Evolutionary conservation across 2,329 filamentous ascomycete species (phyloP), one percentile per base, ranked within the genome.

Genomic region (Phaeomoniella chlamydospora): DNA sequence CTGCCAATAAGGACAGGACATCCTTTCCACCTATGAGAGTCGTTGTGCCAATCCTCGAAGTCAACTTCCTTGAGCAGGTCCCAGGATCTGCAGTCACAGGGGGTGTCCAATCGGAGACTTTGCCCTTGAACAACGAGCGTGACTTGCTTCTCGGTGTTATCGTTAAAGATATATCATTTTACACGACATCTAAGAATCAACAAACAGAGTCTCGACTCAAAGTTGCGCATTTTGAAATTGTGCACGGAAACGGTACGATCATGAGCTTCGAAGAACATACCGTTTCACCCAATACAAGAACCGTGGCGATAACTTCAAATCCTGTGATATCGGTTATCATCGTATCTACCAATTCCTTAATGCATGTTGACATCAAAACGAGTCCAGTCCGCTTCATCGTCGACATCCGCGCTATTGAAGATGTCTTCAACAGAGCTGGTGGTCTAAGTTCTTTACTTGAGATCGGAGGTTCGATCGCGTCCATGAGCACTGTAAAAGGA

Each of bases 371-470:
- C 18, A 53, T 94, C 11, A 72, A 75, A 36, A 92, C 86, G 0
- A 65, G 92, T 6, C 85, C 87, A 4, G 56, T 94, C 2, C 73
- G 78, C 39, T 54, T 94, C 6, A 72, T 77, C 38, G 58, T 96
- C 29, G 83, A 96, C 50, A 61, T 94, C 12, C 77, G 80, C 43
- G 72, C 74, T 37, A 61, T 96, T 15, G 90, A 96, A 46, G 86
- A 94, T 48, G 83, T 83, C 0, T 76, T 96, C 40, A 74, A 75
- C 38, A 85, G 83, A 68, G 87, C 94, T 56, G 90, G 90, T 22
- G 90, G 90, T 0, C 64, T 98, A 31, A 94, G 87, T 54, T 85
- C 86, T 44, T 80, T 98, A 36, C 63, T 98, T 31, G 92, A 90
- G 48, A 72, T 94, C 53, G 83, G 86, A 42, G 81, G 73, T 40